Percentiles rank a stretch among this genome's conserved stretches.
Evolutionary conservation across 108 stramenopile genomes (phyloP).

Genomic region (Pseudonitzschia multiseries): DNA sequence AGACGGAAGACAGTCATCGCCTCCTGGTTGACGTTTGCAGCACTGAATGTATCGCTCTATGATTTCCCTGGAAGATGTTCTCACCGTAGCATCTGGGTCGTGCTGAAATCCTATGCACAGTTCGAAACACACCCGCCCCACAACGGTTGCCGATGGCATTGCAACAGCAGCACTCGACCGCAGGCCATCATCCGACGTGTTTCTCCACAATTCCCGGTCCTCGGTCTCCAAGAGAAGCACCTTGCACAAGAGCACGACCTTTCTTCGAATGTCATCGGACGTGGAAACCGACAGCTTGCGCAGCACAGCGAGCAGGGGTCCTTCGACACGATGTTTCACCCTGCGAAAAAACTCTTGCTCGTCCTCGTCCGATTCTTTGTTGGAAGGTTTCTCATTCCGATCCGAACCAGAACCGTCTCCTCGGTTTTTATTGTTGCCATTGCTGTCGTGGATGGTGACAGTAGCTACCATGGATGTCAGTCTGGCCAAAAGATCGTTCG

Average conservation of each 20-base stretch:
- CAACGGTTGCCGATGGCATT: background rate
- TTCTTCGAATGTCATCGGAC: background rate
- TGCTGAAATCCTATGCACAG: constrained; percentile 4
- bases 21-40: background rate
- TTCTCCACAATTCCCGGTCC: background rate
- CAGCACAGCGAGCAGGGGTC: constrained; percentile 11
- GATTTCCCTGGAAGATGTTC: background rate
- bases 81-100: background rate
- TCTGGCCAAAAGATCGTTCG: background rate
- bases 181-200: background rate
- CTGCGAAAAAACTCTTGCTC: constrained; percentile 1
- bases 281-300: constrained; percentile 2
- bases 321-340: background rate
- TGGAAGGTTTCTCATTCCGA: background rate
- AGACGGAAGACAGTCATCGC: no score
- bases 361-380: background rate
- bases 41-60: background rate
- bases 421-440: background rate
- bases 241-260: constrained; percentile 13
- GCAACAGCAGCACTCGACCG: background rate
- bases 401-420: background rate
- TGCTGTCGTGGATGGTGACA: background rate
- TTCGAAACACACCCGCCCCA: constrained; percentile 6
- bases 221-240: constrained; percentile 25
- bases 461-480: constrained; percentile 2